Conservation (phyloP, 768 basidiomycete genomes). For the Boletus fagicola region DNA sequence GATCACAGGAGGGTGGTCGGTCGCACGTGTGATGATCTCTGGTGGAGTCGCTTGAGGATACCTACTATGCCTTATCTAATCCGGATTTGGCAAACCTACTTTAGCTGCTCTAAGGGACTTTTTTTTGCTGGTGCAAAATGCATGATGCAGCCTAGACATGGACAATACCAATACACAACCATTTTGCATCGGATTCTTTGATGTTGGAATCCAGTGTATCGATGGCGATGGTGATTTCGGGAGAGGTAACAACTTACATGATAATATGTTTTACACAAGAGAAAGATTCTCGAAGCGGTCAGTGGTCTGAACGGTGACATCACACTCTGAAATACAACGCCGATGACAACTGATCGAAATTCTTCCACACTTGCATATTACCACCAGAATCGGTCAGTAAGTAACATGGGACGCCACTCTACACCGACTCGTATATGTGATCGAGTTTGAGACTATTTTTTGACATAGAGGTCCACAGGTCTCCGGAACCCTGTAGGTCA, state of each 20-base stretch:
- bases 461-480: constrained; percentile 62
- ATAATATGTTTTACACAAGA: background rate
- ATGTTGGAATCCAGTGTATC: too few species aligned
- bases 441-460: constrained; percentile 24
- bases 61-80: constrained; percentile 5
- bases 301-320: too few species aligned
- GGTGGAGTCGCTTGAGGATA: background rate
- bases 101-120: background rate
- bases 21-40: background rate
- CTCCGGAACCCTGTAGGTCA: constrained; percentile 19
- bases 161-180: background rate
- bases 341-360: background rate
- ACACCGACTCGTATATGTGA: too few species aligned
- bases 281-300: too few species aligned
- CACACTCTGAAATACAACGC: background rate
- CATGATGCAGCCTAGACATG: background rate
- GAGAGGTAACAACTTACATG: too few species aligned
- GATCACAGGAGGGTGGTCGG: too few species aligned
- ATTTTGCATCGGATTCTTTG: background rate
- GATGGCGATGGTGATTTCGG: background rate
- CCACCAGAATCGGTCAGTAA: background rate
- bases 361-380: background rate
- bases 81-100: background rate
- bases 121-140: background rate
- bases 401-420: background rate